Evolutionary conservation across 2,329 filamentous ascomycete species (phyloP).

Genomic region (Alternaria dauci): DNA sequence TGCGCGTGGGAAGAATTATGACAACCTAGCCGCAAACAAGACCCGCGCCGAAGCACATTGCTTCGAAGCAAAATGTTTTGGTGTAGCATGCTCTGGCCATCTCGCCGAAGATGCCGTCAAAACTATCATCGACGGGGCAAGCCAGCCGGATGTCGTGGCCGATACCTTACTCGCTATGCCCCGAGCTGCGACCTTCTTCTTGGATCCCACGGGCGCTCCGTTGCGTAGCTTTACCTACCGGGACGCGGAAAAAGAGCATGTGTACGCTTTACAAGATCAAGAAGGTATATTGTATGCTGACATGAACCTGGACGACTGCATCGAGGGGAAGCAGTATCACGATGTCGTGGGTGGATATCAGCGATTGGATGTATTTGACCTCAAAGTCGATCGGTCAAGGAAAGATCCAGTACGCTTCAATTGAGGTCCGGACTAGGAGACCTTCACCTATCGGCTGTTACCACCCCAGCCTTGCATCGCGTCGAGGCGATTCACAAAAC

Average conservation of each 20-base stretch:
- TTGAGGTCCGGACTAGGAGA: not conserved
- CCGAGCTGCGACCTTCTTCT: conserved; percentile 59
- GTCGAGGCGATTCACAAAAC: not conserved
- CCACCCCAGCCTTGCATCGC: not conserved
- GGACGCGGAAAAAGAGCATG: conserved; percentile 26
- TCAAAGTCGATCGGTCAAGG: conserved; percentile 56
- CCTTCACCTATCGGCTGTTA: not conserved
- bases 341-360: conserved; percentile 66
- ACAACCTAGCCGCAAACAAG: conserved; percentile 64
- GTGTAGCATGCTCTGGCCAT: conserved; percentile 58
- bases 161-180: conserved; percentile 51
- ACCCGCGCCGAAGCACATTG: conserved; percentile 63
- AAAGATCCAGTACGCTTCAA: conserved; percentile 19
- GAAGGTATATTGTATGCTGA: conserved; percentile 64
- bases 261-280: conserved; percentile 54
- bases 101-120: conserved; percentile 55
- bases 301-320: conserved; percentile 58
- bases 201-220: conserved; percentile 60
- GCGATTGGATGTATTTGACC: conserved; percentile 62
- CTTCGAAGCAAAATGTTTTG: conserved; percentile 67
- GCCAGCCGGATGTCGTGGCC: conserved; percentile 36
- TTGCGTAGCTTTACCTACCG: conserved; percentile 52
- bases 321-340: conserved; percentile 67
- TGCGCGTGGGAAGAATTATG: conserved; percentile 53
- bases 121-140: conserved; percentile 39